phyloP scores from a whole-genome alignment of 495 filamentous ascomycete genomes.

The Podospora didyma region DNA sequence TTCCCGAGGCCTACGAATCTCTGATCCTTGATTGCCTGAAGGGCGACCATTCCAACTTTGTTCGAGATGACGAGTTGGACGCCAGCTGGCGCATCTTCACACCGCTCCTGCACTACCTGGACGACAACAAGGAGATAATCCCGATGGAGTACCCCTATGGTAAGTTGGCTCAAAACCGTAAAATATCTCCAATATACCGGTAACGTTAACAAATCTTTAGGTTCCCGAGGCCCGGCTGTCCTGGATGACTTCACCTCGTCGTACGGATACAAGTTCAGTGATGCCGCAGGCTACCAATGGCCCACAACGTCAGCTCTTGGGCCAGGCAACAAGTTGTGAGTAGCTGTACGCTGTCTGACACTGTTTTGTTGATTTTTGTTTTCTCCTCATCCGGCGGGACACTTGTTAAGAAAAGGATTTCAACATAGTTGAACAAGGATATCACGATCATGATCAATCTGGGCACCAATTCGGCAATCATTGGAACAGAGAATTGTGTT shows the following conservation, averaged over 20 bases:
- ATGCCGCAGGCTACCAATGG: constrained; percentile 96
- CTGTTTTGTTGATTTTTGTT: constrained; percentile 2
- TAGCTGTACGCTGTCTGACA: constrained; percentile 16
- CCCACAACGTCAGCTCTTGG: constrained; percentile 58
- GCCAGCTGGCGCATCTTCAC: constrained; percentile 99
- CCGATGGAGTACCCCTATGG: constrained; percentile 99
- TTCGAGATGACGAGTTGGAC: constrained; percentile 97
- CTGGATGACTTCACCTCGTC: constrained; percentile 97
- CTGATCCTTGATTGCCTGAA: constrained; percentile 96
- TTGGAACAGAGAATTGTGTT: not conserved
- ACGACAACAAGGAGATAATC: constrained; percentile 97
- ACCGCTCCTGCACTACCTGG: constrained; percentile 93
- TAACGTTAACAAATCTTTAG: constrained; percentile 44
- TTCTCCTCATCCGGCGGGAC: constrained; percentile 8
- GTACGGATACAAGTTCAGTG: constrained; percentile 98
- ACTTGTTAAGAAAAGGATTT: constrained; percentile 17
- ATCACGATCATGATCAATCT: constrained; percentile 1
- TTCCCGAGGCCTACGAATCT: constrained; percentile 98
- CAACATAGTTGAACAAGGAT: constrained; percentile 15
- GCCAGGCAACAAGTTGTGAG: constrained; percentile 67
- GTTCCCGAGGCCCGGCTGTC: constrained; percentile 92
- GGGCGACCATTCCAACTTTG: constrained; percentile 99
- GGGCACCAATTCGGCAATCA: not conserved
- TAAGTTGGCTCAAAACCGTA: constrained; percentile 43
- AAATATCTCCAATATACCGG: too few relatives aligned